Evolutionary conservation across 2,329 filamentous ascomycete genomes (phyloP), one percentile per base, ranked within the genome.

Genomic region (Sphaerostilbella broomeana): DNA sequence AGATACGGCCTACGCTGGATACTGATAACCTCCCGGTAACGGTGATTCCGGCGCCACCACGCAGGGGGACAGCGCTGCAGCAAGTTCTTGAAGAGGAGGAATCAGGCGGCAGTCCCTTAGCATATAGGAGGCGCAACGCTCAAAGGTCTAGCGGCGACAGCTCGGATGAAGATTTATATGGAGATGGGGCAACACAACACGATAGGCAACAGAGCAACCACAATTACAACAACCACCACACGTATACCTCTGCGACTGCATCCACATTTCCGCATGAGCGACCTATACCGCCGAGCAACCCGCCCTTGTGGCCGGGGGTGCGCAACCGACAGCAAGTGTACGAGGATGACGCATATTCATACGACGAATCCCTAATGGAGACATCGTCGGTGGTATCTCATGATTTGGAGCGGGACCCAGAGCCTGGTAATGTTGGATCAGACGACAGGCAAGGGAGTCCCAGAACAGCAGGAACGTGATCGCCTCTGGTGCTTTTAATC

Each of bases 41-140:
- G 13, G 69, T 79, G 6, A 79, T 82, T 11, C 77, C 78, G 3
- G 76, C 78, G 1, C 78, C 78, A 13, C 68, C 70, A 24, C 68
- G 78, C n/a, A 64, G 68, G 42, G 75, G 76, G 5, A 68, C 71
- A 0, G 72, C 74, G 32, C 55, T 80, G 4, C 69, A 71, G n/a
- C 67, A 72, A 38, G 63, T 79, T 6, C 57, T 77, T 2, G 73
- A 77, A 43, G 75, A 79, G 44, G 72, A 77, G 41, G 38, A 67
- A 58, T 21, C 35, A 20, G 9, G 32, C 18, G 33, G 38, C 20
- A 37, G 37, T 26, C 33, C 47, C 1, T 35, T 32, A 10, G 36
- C 42, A 8, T 44, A 38, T 9, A 44, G 37, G 10, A 33, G 41
- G 4, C 43, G 40, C 18, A 40, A 40, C 16, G 43, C 40, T 8